Conservation (phyloP, 495 filamentous ascomycete genomes). For the Entonaema liquescens region DNA sequence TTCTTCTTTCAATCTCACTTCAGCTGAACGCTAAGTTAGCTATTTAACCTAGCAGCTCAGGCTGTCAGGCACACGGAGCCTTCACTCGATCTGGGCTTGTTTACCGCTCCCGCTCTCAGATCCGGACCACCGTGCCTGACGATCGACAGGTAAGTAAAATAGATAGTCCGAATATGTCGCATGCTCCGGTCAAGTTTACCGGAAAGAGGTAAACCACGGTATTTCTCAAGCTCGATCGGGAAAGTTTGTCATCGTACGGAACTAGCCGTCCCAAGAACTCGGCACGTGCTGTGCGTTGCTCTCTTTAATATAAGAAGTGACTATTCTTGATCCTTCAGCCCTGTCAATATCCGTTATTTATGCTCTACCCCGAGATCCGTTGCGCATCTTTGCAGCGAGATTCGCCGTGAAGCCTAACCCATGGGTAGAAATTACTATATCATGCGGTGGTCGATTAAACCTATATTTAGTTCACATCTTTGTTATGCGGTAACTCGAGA, state of each 20-base stretch:
- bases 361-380: constrained; percentile 12
- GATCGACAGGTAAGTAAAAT: constrained; percentile 34
- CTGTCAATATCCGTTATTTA: constrained; percentile 21
- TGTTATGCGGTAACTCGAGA: not conserved
- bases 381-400: not conserved
- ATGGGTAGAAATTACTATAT: not conserved
- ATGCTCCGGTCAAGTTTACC: constrained; percentile 35
- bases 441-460: not conserved
- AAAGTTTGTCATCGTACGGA: constrained; percentile 26
- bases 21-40: constrained; percentile 10
- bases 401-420: not conserved
- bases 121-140: constrained; percentile 29
- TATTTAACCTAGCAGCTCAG: constrained; percentile 10
- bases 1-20: not conserved
- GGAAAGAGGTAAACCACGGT: constrained; percentile 23
- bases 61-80: constrained; percentile 14
- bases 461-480: not conserved
- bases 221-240: constrained; percentile 24
- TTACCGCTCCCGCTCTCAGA: constrained; percentile 37
- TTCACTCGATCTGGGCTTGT: constrained; percentile 34
- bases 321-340: constrained; percentile 28
- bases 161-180: constrained; percentile 32
- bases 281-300: constrained; percentile 24
- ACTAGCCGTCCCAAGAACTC: constrained; percentile 29
- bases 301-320: not conserved